These are phyloP conservation scores for Gorgonomyces haynaldii DNA, from an alignment of 192 early-diverging fungal genomes.

Conservation along the genomic window DNA sequence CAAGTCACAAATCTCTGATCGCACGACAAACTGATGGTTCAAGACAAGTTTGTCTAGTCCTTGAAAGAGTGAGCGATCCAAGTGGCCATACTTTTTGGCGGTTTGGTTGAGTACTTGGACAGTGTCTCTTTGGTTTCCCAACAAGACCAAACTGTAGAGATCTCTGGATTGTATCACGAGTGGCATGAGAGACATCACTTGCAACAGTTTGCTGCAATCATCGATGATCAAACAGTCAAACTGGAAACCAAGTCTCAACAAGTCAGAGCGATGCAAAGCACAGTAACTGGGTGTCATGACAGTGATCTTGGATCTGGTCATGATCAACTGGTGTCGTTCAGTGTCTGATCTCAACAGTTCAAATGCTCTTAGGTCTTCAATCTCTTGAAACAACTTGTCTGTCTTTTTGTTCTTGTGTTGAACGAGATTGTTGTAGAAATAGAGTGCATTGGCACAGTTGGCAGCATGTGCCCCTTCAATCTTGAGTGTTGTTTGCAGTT, in stretches of 20 bases:
- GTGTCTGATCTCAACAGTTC: slow-evolving; percentile 70
- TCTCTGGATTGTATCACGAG: slow-evolving; percentile 60
- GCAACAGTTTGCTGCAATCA: slow-evolving; percentile 89
- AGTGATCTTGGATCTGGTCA: slow-evolving; percentile 91
- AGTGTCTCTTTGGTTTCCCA: slow-evolving; percentile 45
- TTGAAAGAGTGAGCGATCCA: slow-evolving; percentile 54
- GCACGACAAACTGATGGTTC: slow-evolving; percentile 77
- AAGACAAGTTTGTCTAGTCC: slow-evolving; percentile 75
- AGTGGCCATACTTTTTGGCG: no score
- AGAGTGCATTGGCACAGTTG: slow-evolving; percentile 84
- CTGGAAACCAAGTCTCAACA: slow-evolving; percentile 81
- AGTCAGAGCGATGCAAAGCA: slow-evolving; percentile 76
- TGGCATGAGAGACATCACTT: slow-evolving; percentile 92
- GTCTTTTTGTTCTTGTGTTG: slow-evolving; percentile 77
- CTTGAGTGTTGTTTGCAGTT: slow-evolving; percentile 47
- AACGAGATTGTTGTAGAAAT: slow-evolving; percentile 72
- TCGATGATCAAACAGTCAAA: slow-evolving; percentile 96
- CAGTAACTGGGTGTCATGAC: slow-evolving; percentile 98
- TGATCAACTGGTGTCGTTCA: slow-evolving; percentile 78
- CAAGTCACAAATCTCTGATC: slow-evolving; percentile 66
- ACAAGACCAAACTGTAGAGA: no score
- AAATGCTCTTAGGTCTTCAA: slow-evolving; percentile 87
- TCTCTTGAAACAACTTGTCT: slow-evolving; percentile 66
- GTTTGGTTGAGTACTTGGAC: no score
- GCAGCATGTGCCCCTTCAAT: slow-evolving; percentile 79